phyloP scores from a whole-genome alignment of 345 rosid genomes.

The Citrus australasica region DNA sequence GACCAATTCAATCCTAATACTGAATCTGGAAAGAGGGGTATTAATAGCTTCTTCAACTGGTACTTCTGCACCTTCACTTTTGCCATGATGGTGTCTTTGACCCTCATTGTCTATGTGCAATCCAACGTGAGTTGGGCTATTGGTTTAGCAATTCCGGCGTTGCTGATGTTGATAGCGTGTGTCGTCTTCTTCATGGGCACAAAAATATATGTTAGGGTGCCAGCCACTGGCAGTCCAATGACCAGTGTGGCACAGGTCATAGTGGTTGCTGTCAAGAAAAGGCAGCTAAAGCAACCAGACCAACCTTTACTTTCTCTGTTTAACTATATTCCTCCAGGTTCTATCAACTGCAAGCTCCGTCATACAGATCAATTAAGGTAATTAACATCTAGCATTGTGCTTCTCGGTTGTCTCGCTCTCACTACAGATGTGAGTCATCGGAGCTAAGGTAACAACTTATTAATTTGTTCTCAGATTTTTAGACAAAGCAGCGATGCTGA shows the following conservation, averaged over 20 bases:
- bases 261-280: conserved; percentile 29
- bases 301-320: conserved; percentile 36
- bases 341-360: conserved; percentile 42
- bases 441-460: neutral
- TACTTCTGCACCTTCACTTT: conserved; percentile 79
- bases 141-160: conserved; percentile 67
- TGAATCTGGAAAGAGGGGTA: conserved; percentile 66
- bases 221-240: conserved; percentile 74
- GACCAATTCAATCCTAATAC: conserved; percentile 77
- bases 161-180: conserved; percentile 60
- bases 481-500: conserved; percentile 44
- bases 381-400: neutral
- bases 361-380: conserved; percentile 52
- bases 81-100: conserved; percentile 66
- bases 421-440: neutral
- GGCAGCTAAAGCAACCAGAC: conserved; percentile 16
- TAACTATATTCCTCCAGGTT: conserved; percentile 27
- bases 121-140: conserved; percentile 76
- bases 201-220: conserved; percentile 64
- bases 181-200: conserved; percentile 54
- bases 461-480: conserved; percentile 24
- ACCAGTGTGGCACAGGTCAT: conserved; percentile 45
- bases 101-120: conserved; percentile 68
- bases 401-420: neutral
- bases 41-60: conserved; percentile 86